Evolutionary conservation across 2,329 filamentous ascomycete genomes (phyloP).

Genomic region (Neurospora crassa): DNA sequence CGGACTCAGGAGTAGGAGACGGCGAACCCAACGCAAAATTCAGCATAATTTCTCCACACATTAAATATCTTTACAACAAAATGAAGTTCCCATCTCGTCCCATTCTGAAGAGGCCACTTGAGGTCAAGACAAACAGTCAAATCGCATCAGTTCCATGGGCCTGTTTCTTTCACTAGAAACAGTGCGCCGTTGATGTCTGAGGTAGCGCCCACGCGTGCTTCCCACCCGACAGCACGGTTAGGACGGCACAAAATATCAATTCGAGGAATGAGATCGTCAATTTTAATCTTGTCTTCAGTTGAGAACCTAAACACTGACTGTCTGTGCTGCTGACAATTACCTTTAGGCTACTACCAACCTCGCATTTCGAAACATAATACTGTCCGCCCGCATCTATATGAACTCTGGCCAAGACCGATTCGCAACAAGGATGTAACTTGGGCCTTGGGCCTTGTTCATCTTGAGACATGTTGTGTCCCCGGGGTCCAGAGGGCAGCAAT

Average conservation of each 20-base stretch:
- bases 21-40: background rate
- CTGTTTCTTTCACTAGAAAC: background rate
- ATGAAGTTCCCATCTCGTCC: background rate
- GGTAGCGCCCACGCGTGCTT: background rate
- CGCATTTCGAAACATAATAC: background rate
- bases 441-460: background rate
- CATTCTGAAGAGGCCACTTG: background rate
- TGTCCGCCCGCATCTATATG: background rate
- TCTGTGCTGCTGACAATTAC: background rate
- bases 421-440: background rate
- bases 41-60: background rate
- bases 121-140: background rate
- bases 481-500: background rate
- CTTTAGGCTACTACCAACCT: background rate
- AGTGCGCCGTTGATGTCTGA: background rate
- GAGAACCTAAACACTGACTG: background rate
- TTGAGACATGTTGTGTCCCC: background rate
- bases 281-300: background rate
- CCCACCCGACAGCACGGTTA: background rate
- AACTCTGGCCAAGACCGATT: background rate
- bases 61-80: background rate
- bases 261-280: background rate
- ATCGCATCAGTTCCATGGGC: background rate
- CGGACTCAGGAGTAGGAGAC: background rate
- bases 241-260: background rate